These are phyloP conservation scores for Pelargonium citronellum DNA, from an alignment of 441 rosid genomes.

Conservation along the genomic window DNA sequence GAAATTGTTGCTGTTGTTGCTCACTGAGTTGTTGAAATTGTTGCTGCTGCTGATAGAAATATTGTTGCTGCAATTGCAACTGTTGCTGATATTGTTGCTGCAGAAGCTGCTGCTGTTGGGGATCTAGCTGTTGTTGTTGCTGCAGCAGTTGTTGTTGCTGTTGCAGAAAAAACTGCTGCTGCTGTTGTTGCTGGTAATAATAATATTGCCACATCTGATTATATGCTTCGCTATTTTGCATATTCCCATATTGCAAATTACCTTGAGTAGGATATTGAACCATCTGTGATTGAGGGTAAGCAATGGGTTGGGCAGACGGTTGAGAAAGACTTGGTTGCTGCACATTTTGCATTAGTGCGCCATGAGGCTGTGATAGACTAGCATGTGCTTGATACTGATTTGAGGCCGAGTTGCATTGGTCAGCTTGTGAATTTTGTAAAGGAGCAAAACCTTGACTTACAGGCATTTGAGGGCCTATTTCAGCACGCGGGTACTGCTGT, in stretches of 20 bases:
- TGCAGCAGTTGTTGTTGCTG: constrained; percentile 41
- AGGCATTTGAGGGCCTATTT: constrained; percentile 24
- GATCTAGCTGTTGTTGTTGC: constrained; percentile 27
- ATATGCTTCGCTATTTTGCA: constrained; percentile 50
- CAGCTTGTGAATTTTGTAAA: constrained; percentile 27
- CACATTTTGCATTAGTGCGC: constrained; percentile 31
- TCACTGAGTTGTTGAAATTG: constrained; percentile 19
- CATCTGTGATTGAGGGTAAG: constrained; percentile 42
- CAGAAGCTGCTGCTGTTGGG: constrained; percentile 11
- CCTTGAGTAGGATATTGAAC: constrained; percentile 41
- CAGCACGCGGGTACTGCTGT: constrained; percentile 21
- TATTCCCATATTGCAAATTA: constrained; percentile 36
- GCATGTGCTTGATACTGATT: constrained; percentile 29
- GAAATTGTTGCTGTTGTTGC: constrained; percentile 33
- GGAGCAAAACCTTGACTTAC: constrained; percentile 30
- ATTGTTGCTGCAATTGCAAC: constrained; percentile 31
- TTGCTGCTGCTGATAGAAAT: constrained; percentile 27
- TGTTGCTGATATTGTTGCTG: constrained; percentile 36
- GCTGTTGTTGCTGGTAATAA: constrained; percentile 57
- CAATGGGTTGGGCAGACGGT: constrained; percentile 27
- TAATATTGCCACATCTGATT: constrained; percentile 74
- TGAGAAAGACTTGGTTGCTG: constrained; percentile 40
- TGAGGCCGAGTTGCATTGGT: constrained; percentile 30
- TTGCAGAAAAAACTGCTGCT: constrained; percentile 40
- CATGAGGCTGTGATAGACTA: constrained; percentile 29